A percentile compares a stretch with the other conserved stretches of the same genome.
Conservation (phyloP, 2,329 filamentous ascomycete species). For the Fusarium floridanum region DNA sequence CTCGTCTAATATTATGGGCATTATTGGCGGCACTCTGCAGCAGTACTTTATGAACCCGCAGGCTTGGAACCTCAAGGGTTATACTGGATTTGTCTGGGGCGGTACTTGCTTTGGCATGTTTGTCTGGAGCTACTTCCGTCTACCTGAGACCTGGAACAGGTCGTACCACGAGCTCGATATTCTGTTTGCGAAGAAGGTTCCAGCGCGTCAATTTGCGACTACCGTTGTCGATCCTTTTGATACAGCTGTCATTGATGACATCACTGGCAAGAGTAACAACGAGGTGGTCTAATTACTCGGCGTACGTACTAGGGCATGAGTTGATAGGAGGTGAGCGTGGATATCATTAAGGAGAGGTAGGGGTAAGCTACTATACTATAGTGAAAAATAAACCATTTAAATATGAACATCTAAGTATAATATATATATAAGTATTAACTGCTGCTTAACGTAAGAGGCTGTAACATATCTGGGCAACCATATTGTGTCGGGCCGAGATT, state of each 20-base stretch:
- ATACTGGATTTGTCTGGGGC: constrained; percentile 52
- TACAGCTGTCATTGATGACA: not conserved
- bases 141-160: constrained; percentile 59
- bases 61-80: constrained; percentile 53
- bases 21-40: constrained; percentile 42
- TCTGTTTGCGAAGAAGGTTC: constrained; percentile 17
- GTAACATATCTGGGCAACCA: not conserved
- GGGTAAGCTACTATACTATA: not conserved
- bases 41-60: constrained; percentile 53
- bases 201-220: constrained; percentile 17
- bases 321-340: not conserved
- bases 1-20: constrained; percentile 31
- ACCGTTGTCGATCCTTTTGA: constrained; percentile 16
- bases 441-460: not conserved
- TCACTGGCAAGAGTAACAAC: not conserved
- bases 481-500: not conserved
- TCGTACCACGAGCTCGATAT: constrained; percentile 25
- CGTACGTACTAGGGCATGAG: not conserved
- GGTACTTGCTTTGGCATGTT: constrained; percentile 35
- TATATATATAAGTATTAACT: not conserved
- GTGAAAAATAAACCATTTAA: not conserved
- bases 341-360: not conserved
- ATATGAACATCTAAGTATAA: no score
- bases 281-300: not conserved
- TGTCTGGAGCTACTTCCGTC: constrained; percentile 58